phyloP scores from a whole-genome alignment of 257 asterid species.

The Nicotiana tomentosiformis region DNA sequence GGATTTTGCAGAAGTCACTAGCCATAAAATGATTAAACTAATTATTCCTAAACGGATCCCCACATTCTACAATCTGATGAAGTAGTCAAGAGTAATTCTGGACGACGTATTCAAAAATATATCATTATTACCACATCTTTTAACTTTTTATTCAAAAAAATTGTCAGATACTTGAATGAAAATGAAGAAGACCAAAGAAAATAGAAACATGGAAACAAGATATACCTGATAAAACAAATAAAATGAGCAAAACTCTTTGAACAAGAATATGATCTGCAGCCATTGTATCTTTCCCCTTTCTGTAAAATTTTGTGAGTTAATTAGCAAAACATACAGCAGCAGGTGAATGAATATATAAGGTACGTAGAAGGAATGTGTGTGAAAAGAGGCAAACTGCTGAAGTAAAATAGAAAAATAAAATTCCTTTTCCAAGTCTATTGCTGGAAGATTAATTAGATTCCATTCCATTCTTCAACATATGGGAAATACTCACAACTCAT shows the following conservation, averaged over 20 bases:
- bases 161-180: background rate
- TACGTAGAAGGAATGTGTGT: background rate
- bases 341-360: background rate
- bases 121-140: background rate
- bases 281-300: background rate
- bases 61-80: background rate
- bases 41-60: too few species aligned
- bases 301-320: background rate
- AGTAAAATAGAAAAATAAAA: background rate
- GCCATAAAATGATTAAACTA: too few species aligned
- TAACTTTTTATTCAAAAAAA: background rate
- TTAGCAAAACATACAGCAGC: background rate
- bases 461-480: slow-evolving; percentile 8
- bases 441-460: slow-evolving; percentile 33
- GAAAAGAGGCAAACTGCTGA: background rate
- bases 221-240: slow-evolving; percentile 36
- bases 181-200: background rate
- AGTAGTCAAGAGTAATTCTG: background rate
- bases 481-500: background rate
- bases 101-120: background rate
- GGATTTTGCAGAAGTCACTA: background rate
- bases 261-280: background rate
- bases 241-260: slow-evolving; percentile 11
- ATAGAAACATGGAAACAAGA: background rate
- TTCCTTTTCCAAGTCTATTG: slow-evolving; percentile 1